A percentile compares a stretch with the other conserved stretches of the same genome.
phyloP scores from a whole-genome alignment of 129 eudicot species.

The Daucus carota region DNA sequence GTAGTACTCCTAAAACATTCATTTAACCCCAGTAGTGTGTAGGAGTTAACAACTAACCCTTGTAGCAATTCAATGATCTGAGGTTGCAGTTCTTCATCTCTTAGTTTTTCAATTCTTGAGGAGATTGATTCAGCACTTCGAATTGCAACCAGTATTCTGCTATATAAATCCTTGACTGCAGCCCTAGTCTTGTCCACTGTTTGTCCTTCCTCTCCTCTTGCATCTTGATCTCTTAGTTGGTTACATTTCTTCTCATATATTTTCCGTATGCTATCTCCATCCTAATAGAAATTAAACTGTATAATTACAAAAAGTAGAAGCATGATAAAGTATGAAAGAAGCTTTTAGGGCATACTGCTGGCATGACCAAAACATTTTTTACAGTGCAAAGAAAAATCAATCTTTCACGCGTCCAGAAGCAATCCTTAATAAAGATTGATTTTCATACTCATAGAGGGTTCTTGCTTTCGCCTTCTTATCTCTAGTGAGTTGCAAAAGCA shows the following conservation, averaged over 20 bases:
- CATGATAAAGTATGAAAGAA: too few species aligned
- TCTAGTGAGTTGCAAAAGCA: not conserved
- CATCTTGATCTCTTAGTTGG: conserved; percentile 75
- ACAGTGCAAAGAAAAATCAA: not conserved
- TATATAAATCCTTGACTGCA: conserved; percentile 79
- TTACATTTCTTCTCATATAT: conserved; percentile 83
- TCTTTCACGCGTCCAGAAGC: not conserved
- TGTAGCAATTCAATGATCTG: conserved; percentile 80
- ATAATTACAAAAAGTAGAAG: not conserved
- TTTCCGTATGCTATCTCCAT: conserved; percentile 73
- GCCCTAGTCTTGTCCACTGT: conserved; percentile 78
- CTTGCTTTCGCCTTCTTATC: not conserved
- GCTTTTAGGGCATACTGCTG: not conserved
- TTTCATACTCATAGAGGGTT: not conserved
- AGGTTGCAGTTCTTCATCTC: conserved; percentile 87
- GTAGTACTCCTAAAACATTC: not conserved
- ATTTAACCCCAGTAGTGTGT: not conserved
- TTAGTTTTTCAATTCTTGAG: conserved; percentile 66
- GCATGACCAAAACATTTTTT: not conserved
- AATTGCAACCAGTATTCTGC: conserved; percentile 83
- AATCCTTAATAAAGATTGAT: not conserved
- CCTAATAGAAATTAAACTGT: conserved; percentile 24
- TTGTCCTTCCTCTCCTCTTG: conserved; percentile 70
- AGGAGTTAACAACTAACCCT: conserved; percentile 43
- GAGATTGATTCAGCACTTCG: conserved; percentile 95